Evolutionary conservation across 495 filamentous ascomycete species (phyloP), one percentile per base, ranked within the genome.

Genomic region (Aspergillus affinis): DNA sequence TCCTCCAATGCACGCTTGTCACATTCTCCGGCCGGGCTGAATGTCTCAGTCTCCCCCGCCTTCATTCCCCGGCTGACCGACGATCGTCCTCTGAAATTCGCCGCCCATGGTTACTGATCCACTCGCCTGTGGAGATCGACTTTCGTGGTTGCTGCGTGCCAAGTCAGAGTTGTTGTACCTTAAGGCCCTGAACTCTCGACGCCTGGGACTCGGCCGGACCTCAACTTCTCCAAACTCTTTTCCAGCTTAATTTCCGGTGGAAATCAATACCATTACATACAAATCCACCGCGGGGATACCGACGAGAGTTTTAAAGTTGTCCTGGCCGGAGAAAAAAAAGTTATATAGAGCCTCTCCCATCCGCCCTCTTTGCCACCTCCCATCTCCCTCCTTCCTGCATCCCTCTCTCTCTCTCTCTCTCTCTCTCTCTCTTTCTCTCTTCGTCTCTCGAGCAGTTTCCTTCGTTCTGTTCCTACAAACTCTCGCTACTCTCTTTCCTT

Each of bases 401-500:
- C 23, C 23, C 23, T 49, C 48, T 20, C 48, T 20, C 9, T 48
- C 13, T 48, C 47, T 48, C n/a, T n/a, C n/a, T n/a, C n/a, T n/a
- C n/a, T n/a, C n/a, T n/a, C n/a, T n/a, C n/a, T 26, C 23, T 4
- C 23, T 49, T n/a, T 20, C 48, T 20, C 23, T 26, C 23, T 20
- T 26, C 48, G 3, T 49, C 6, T 20, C 17, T 53, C 8, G 21
- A 32, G 27, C n/a, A 27, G 27, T 3, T 20, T 49, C 48, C 18
- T 45, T 57, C n/a, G 26, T 26, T 45, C 36, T 55, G 32, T 44
- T 46, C 53, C 27, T 44, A 12, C 36, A 13, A 41, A 41, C 36
- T 41, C 36, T 41, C 13, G 36, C 36, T 56, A n/a, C 51, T 59
- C 55, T 18, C 26, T 55, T 46, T 46, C 41, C 19, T 36, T 54